phyloP scores from a whole-genome alignment of 1,284 basidiomycete genomes.

The Megacollybia platyphylla region DNA sequence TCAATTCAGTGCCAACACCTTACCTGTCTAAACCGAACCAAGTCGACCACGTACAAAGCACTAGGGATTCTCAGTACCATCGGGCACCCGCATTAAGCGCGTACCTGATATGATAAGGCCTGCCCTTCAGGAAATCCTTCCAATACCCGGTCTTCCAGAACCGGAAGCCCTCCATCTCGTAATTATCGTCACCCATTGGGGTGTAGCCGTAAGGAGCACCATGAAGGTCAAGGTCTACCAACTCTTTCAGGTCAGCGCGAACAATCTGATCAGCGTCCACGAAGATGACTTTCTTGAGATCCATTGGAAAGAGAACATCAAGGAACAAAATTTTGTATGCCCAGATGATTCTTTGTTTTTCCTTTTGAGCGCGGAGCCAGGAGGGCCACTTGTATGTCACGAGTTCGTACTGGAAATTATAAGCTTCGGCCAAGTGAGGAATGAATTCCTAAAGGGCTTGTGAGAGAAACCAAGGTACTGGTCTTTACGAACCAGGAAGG shows the following conservation, averaged over 20 bases:
- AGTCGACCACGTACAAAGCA: conserved; percentile 91
- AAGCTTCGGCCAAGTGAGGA: conserved; percentile 81
- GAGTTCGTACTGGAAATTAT: conserved; percentile 91
- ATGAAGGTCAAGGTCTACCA: conserved; percentile 83
- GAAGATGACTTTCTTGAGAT: conserved; percentile 96
- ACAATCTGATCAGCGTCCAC: conserved; percentile 98
- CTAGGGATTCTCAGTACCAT: conserved; percentile 24
- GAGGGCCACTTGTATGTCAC: conserved; percentile 99
- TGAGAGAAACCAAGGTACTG: conserved; percentile 3
- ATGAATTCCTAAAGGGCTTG: conserved; percentile 67
- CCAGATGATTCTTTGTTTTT: conserved; percentile 98
- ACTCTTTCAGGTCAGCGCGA: conserved; percentile 85
- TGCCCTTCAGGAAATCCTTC: conserved; percentile 72
- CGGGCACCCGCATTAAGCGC: conserved; percentile 8
- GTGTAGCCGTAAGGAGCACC: conserved; percentile 92
- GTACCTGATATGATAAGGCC: conserved; percentile 88
- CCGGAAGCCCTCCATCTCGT: conserved; percentile 93
- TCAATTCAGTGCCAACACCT: conserved; percentile 10
- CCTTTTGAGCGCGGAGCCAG: conserved; percentile 92
- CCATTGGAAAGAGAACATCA: conserved; percentile 96
- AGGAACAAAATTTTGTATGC: conserved; percentile 99
- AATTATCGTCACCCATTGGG: conserved; percentile 93
- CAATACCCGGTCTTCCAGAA: conserved; percentile 98
- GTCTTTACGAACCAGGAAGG: conserved; percentile 64
- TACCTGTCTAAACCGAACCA: conserved; percentile 87